Percentiles rank a stretch among this genome's conserved stretches.
Evolutionary conservation across 2,329 filamentous ascomycete species (phyloP).

Genomic region (Lachnellula willkommii): DNA sequence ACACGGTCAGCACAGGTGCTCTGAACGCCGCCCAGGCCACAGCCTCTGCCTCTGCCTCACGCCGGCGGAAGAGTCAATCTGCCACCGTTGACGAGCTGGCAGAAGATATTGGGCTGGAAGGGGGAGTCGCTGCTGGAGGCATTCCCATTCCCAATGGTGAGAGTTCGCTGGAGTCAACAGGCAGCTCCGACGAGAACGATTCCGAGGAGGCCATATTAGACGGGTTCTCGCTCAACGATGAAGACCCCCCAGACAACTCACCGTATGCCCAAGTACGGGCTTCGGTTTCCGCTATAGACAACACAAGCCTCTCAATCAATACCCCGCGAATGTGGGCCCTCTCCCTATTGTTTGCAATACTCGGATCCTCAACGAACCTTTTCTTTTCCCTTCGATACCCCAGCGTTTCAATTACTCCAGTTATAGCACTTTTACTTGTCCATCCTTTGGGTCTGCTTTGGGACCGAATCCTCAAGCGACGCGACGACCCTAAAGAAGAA

Average conservation of each 20-base stretch:
- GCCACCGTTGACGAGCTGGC: constrained; percentile 8
- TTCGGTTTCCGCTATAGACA: constrained; percentile 70
- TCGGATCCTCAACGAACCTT: constrained; percentile 77
- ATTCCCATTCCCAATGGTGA: constrained; percentile 22
- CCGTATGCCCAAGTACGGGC: constrained; percentile 75
- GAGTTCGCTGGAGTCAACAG: background rate
- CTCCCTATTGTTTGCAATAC: constrained; percentile 72
- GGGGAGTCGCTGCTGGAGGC: constrained; percentile 14
- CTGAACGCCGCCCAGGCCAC: background rate
- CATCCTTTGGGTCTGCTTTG: constrained; percentile 78
- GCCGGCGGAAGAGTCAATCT: constrained; percentile 4
- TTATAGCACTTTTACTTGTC: constrained; percentile 79
- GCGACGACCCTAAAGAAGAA: constrained; percentile 47
- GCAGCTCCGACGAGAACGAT: constrained; percentile 30
- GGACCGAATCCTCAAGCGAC: constrained; percentile 64
- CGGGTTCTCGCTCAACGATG: constrained; percentile 38
- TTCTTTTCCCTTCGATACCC: constrained; percentile 90
- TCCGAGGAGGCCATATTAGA: constrained; percentile 20
- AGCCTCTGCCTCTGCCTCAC: constrained; percentile 9
- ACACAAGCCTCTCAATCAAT: constrained; percentile 74
- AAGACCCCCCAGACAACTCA: constrained; percentile 61
- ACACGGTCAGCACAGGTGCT: constrained; percentile 20
- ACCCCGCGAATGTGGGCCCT: constrained; percentile 83
- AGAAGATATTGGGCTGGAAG: constrained; percentile 23
- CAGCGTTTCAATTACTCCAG: constrained; percentile 81